A percentile compares a stretch with the other conserved stretches of the same genome.
phyloP scores from a whole-genome alignment of 352 stramenopile species.

The Pythium dissimile region DNA sequence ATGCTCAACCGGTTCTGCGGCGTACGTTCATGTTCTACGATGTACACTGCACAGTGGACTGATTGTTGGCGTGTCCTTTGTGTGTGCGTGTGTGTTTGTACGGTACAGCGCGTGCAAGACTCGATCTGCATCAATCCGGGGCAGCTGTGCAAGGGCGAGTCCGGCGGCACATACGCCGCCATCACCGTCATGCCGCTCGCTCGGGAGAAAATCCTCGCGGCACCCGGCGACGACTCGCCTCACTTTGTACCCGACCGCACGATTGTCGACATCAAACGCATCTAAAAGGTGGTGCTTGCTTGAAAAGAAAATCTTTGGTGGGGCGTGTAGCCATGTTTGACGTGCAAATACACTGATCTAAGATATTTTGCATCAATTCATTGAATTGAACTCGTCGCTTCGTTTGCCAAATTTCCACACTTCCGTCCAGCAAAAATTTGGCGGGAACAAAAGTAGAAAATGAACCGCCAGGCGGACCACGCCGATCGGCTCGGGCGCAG shows the following conservation, averaged over 20 bases:
- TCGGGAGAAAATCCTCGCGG: constrained; percentile 65
- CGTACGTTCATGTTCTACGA: constrained; percentile 33
- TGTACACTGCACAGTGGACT: too few species aligned
- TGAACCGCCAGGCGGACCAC: not conserved
- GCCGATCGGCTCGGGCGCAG: not conserved
- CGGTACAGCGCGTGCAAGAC: constrained; percentile 76
- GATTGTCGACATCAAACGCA: constrained; percentile 91
- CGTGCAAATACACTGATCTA: constrained; percentile 2
- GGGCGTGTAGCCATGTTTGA: constrained; percentile 7
- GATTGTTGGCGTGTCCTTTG: too few species aligned
- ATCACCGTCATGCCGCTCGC: constrained; percentile 90
- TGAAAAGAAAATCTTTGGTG: not conserved
- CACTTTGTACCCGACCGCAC: constrained; percentile 87
- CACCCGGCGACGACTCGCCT: constrained; percentile 37
- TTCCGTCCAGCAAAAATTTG: not conserved
- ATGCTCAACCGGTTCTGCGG: constrained; percentile 90
- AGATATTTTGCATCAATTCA: constrained; percentile 9
- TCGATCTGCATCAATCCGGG: constrained; percentile 95
- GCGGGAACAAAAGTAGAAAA: constrained; percentile 13
- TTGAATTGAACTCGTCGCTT: constrained; percentile 16
- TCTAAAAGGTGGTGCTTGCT: constrained; percentile 35
- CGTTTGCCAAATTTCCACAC: not conserved
- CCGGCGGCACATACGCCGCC: constrained; percentile 92
- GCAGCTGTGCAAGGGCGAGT: constrained; percentile 91
- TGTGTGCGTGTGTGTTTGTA: constrained; percentile 7